These are phyloP conservation scores for Aspergillus ustus DNA, from an alignment of 2,329 filamentous ascomycete species.

Conservation along the genomic window DNA sequence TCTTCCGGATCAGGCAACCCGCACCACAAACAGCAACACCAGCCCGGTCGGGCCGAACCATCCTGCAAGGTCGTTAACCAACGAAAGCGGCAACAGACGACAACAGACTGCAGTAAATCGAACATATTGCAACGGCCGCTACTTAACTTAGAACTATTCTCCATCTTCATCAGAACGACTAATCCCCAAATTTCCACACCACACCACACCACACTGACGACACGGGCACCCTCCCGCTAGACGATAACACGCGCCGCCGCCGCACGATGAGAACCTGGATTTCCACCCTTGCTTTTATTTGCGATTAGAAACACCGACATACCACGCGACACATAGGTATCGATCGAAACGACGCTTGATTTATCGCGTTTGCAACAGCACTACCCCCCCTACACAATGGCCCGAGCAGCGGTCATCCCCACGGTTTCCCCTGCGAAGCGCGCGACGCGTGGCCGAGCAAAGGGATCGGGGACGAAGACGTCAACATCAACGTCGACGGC, in stretches of 20 bases:
- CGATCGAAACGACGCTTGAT: background rate
- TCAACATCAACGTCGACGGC: too few relatives aligned
- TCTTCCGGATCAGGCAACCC: slow-evolving; percentile 16
- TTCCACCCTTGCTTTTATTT: background rate
- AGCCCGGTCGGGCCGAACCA: slow-evolving; percentile 1
- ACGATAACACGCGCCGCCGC: background rate
- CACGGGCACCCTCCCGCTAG: too few relatives aligned
- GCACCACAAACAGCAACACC: slow-evolving; percentile 6
- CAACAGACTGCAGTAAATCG: background rate
- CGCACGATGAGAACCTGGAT: slow-evolving; percentile 4
- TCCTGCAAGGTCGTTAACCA: slow-evolving; percentile 1
- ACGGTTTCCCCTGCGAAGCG: slow-evolving; percentile 28
- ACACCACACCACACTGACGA: background rate
- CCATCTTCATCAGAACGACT: background rate
- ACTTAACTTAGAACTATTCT: background rate
- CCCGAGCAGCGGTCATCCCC: slow-evolving; percentile 33
- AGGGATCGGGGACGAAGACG: slow-evolving; percentile 18
- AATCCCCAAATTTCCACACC: background rate
- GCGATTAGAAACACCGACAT: background rate
- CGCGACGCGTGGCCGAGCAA: slow-evolving; percentile 26
- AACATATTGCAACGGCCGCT: slow-evolving; percentile 7
- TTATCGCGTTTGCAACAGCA: background rate
- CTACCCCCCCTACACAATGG: slow-evolving; percentile 21
- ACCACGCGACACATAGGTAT: background rate
- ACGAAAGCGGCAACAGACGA: slow-evolving; percentile 9